phyloP scores from a whole-genome alignment of 1,284 basidiomycete genomes.

The Butyriboletus appendiculatus region DNA sequence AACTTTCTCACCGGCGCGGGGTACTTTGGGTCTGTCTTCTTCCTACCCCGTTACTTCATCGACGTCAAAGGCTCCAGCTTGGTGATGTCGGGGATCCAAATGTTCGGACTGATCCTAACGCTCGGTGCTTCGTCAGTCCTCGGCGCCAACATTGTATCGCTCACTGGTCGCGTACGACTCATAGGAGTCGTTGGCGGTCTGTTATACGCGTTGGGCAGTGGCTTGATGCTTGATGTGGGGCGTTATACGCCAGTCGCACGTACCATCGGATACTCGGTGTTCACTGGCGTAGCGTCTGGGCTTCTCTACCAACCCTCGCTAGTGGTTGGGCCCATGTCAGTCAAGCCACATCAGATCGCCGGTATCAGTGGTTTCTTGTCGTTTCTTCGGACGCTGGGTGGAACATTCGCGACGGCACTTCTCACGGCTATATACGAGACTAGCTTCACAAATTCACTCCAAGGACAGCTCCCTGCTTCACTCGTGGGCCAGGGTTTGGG shows the following conservation, averaged over 20 bases:
- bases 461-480: conserved; percentile 28
- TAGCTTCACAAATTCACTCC: conserved; percentile 31
- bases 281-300: conserved; percentile 34
- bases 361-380: conserved; percentile 39
- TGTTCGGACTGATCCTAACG: conserved; percentile 34
- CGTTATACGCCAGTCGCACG: conserved; percentile 28
- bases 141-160: conserved; percentile 33
- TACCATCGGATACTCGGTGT: conserved; percentile 34
- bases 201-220: conserved; percentile 34
- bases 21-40: conserved; percentile 38
- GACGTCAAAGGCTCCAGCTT: conserved; percentile 35
- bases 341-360: conserved; percentile 35
- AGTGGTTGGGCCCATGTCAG: conserved; percentile 38
- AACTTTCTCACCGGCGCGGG: conserved; percentile 39
- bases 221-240: conserved; percentile 32
- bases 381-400: conserved; percentile 35
- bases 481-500: conserved; percentile 34
- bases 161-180: conserved; percentile 34
- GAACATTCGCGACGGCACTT: conserved; percentile 39
- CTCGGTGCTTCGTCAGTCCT: conserved; percentile 36
- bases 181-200: conserved; percentile 31
- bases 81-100: conserved; percentile 34
- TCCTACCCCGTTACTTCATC: conserved; percentile 40
- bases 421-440: conserved; percentile 36
- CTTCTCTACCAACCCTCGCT: conserved; percentile 37